A percentile compares a stretch with the other conserved stretches of the same genome.
These are phyloP conservation scores for Coprinopsis cinerea DNA, from an alignment of 768 basidiomycete genomes.

Conservation along the genomic window DNA sequence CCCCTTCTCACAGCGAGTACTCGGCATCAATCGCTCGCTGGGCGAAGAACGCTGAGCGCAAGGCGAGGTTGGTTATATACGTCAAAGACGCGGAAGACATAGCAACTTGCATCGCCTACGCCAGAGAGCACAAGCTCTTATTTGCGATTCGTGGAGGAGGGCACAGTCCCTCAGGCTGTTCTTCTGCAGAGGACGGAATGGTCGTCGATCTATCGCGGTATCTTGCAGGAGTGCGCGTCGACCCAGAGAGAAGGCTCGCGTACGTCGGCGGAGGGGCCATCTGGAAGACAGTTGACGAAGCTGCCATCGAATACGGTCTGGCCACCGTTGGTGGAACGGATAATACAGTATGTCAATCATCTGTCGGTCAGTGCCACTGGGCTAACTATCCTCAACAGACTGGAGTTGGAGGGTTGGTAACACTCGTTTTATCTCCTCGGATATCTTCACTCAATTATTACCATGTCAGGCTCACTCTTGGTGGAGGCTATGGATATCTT, in stretches of 20 bases:
- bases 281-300: constrained; percentile 40
- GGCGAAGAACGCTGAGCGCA: constrained; percentile 33
- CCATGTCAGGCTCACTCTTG: constrained; percentile 41
- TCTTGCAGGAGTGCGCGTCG: constrained; percentile 29
- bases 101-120: constrained; percentile 27
- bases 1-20: constrained; percentile 29
- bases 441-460: constrained; percentile 1
- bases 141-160: constrained; percentile 44
- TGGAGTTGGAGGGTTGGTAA: constrained; percentile 42
- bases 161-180: constrained; percentile 36
- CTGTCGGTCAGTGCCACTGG: constrained; percentile 6
- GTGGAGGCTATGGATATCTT: constrained; percentile 54
- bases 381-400: constrained; percentile 24
- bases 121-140: constrained; percentile 26
- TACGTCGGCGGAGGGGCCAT: constrained; percentile 41
- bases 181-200: constrained; percentile 39
- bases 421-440: neutral
- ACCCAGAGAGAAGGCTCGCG: constrained; percentile 29
- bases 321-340: constrained; percentile 41
- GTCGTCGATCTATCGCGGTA: constrained; percentile 44
- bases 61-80: constrained; percentile 36
- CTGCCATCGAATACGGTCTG: constrained; percentile 35
- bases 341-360: constrained; percentile 34
- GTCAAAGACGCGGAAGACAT: constrained; percentile 39
- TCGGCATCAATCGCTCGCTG: constrained; percentile 35